A percentile compares a stretch with the other conserved stretches of the same genome.
These are phyloP conservation scores for Taiozyma onychis DNA, from an alignment of 1,139 yeast species.

Conservation along the genomic window DNA sequence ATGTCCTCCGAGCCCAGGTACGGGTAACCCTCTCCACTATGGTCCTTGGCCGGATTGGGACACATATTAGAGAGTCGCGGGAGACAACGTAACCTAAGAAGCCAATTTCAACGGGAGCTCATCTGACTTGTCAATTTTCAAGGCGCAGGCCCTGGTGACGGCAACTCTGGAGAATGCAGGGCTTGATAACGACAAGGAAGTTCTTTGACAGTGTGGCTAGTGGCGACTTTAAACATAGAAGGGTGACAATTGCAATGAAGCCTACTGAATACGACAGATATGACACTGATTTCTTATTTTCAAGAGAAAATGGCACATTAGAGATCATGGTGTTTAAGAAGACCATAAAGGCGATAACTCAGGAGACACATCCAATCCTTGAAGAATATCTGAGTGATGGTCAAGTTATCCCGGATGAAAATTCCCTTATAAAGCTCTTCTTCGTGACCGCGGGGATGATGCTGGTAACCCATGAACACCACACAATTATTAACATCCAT, in stretches of 20 bases:
- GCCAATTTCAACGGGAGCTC: no score
- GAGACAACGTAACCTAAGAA: no score
- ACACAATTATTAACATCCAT: slow-evolving; percentile 29
- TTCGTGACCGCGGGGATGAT: slow-evolving; percentile 31
- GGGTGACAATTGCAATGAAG: slow-evolving; percentile 15
- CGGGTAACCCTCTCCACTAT: not conserved
- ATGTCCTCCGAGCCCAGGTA: not conserved
- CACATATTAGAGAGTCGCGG: not conserved
- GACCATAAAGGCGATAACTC: slow-evolving; percentile 24
- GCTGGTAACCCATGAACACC: slow-evolving; percentile 36
- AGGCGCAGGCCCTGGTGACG: not conserved
- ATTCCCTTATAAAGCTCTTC: slow-evolving; percentile 7
- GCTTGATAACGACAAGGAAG: slow-evolving; percentile 6
- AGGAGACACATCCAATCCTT: slow-evolving; percentile 26
- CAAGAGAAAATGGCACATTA: slow-evolving; percentile 10
- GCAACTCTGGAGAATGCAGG: not conserved
- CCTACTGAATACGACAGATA: slow-evolving; percentile 3
- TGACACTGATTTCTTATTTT: slow-evolving; percentile 14
- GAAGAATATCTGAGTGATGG: slow-evolving; percentile 6
- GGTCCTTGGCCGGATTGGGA: not conserved
- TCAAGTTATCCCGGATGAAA: slow-evolving; percentile 5
- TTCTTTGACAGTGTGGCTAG: slow-evolving; percentile 10
- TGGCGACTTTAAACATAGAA: slow-evolving; percentile 8
- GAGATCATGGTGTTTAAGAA: slow-evolving; percentile 28
- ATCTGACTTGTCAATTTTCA: not conserved